Evolutionary conservation across 371 early-diverging fungal species (phyloP).

Genomic region (Apophysomyces ossiformis): DNA sequence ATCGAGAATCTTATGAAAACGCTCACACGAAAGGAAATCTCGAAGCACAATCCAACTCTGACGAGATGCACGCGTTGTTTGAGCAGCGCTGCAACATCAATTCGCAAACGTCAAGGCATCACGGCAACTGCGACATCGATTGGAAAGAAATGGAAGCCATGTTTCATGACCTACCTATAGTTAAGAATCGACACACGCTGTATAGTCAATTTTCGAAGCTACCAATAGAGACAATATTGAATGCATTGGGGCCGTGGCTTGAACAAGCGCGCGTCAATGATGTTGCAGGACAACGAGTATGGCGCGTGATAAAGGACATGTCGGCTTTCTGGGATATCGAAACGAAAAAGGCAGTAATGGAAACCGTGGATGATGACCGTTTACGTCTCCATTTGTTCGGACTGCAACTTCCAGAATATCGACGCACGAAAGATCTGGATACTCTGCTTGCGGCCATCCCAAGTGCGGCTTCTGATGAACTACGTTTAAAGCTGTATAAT

Average conservation of each 20-base stretch:
- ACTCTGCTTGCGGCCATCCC: background rate
- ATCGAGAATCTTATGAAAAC: background rate
- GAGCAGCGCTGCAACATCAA: background rate
- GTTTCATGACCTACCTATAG: background rate
- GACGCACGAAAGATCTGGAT: background rate
- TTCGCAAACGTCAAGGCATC: background rate
- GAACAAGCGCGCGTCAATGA: background rate
- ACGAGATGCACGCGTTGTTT: conserved; percentile 1
- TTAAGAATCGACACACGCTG: background rate
- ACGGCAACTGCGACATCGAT: background rate
- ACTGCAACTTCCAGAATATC: conserved; percentile 4
- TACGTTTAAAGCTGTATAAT: conserved; percentile 26
- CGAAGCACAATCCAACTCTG: background rate
- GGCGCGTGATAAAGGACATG: conserved; percentile 2
- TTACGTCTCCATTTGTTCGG: background rate
- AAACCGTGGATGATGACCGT: background rate
- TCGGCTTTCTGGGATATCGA: background rate
- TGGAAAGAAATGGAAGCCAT: background rate
- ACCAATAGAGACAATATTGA: background rate
- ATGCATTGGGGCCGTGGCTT: background rate
- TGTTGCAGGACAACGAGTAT: conserved; percentile 2
- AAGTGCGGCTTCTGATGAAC: background rate
- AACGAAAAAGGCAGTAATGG: background rate
- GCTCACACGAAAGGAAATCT: background rate
- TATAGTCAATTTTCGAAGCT: conserved; percentile 1